Base-by-base conservation (phyloP, 2,329 filamentous ascomycete species). In the Pestalotiopsis sp. region DNA sequence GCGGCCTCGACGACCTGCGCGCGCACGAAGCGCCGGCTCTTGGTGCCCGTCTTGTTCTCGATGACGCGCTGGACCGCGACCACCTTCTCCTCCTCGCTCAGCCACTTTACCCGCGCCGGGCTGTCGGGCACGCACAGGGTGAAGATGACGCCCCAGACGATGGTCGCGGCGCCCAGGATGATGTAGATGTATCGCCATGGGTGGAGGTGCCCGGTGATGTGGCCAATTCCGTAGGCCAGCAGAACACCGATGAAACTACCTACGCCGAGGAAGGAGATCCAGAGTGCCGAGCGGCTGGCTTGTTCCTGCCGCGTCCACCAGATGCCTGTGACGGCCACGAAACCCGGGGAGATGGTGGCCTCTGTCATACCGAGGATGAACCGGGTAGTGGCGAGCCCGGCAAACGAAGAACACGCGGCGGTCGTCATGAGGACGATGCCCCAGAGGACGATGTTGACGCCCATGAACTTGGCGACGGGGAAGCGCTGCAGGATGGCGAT, bases 401-500 rank as follows among this genome's bases (percentile, higher is more conserved):
- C 70, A 23, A 76, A 76, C 14, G 69, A 73, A 12, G 67, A 70
- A 45, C 71, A 72, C 11, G 71, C 73, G 27, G 72, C 69, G 20
- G 71, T 72, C n/a, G 70, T 68, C 72, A 76, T 75, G 4, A 76
- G 64, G 11, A 75, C 74, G 2, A 76, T 71, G 1, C 83, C 83
- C 84, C 84, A 85, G 27, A 81, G 73, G 4, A 81, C 72, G 27
- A 81, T 75, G 67, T 80, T 80, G 11, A 73, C 72, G 0, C 79
- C 79, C 4, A 81, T 74, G 66, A 79, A 79, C 56, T 79, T 81
- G 58, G 73, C 79, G 4, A 80, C 69, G n/a, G 78, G 78, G 4
- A 79, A 73, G 65, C 73, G 63, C 70, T 78, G 75, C 52, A 80
- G 70, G 36, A 78, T 67, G 65, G 75, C 74, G 5, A 79, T 79